These are phyloP conservation scores for Erythrobasidium hasegawianum DNA, from an alignment of 1,284 basidiomycete genomes.

Conservation along the genomic window DNA sequence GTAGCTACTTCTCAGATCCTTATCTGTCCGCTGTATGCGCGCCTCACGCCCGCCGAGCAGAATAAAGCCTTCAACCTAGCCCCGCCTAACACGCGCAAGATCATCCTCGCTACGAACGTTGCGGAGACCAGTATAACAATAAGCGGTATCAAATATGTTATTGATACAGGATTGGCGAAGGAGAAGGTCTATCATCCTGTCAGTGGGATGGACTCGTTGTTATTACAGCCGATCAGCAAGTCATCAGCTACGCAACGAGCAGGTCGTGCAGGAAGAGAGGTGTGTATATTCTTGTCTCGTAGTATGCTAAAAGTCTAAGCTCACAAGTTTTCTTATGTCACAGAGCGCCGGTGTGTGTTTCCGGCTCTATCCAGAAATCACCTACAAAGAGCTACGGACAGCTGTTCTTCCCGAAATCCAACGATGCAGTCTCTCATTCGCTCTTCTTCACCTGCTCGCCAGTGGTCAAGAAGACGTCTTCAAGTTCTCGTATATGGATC, in stretches of 20 bases:
- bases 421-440: slow-evolving; percentile 74
- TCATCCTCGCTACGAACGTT: slow-evolving; percentile 91
- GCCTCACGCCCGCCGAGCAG: slow-evolving; percentile 73
- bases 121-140: slow-evolving; percentile 99
- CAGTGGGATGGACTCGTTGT: slow-evolving; percentile 78
- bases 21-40: slow-evolving; percentile 76
- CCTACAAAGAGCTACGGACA: slow-evolving; percentile 63
- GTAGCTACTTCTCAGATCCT: slow-evolving; percentile 56
- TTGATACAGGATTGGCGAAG: slow-evolving; percentile 92
- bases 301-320: neutral
- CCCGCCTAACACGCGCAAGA: slow-evolving; percentile 71
- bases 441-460: slow-evolving; percentile 65
- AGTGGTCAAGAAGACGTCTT: slow-evolving; percentile 64
- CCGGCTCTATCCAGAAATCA: slow-evolving; percentile 77
- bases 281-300: slow-evolving; percentile 48
- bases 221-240: slow-evolving; percentile 80
- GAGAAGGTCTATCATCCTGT: slow-evolving; percentile 70
- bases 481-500: slow-evolving; percentile 77
- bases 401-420: slow-evolving; percentile 82
- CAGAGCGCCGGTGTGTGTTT: slow-evolving; percentile 66
- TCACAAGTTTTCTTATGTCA: neutral
- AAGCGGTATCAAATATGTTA: slow-evolving; percentile 88
- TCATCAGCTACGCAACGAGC: slow-evolving; percentile 84
- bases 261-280: slow-evolving; percentile 87
- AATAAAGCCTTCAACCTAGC: slow-evolving; percentile 70